Base-by-base conservation (phyloP, 1,139 yeast genomes). In the Oligophagozyma castellii region DNA sequence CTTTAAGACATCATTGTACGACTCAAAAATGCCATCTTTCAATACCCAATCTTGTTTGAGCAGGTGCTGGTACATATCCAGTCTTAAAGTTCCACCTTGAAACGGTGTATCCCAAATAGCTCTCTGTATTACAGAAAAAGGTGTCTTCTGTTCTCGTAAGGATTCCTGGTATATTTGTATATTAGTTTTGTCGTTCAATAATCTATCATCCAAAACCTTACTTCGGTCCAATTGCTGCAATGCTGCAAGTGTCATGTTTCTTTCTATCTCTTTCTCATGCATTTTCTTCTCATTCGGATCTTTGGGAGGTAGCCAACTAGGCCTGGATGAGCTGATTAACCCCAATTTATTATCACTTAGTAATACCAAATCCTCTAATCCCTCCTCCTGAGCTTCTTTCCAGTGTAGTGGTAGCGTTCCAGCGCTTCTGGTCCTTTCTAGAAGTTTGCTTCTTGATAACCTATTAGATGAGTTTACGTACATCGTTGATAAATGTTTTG, bases 271-370 rank as follows among this genome's bases (percentile, higher is more conserved):
- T 22, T 44, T 48, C 34, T 63, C 67, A 36, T 66, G 72, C 27
- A 50, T 46, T 26, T 43, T 41, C 20, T 55, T 51, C 36, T 66
- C 72, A 3, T 43, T 42, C 4, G 50, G 37, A 27, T 53, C 52
- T 43, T 66, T 66, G 8, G 71, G 71, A 7, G 72, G 72, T 16
- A 65, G 40, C 66, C 70, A 64, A 27, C 63, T 53, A 2, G 72
- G 72, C 30, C 72, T 55, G 1, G 70, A 58, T 10, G 58, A 58
- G 11, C 66, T 48, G 12, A 59, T 40, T 19, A 46, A 40, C 26
- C 59, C 54, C 29, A 61, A 33, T 42, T 63, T 65, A 39, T 61
- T 67, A 20, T 50, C 56, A 0, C 73, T 67, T 2, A 67, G 58
- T 18, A 68, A 42, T 27, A 51, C 46, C 32, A 63, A 40, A 40